phyloP scores from a whole-genome alignment of 2,329 filamentous ascomycete species.

The Microdochium trichocladiopsis region DNA sequence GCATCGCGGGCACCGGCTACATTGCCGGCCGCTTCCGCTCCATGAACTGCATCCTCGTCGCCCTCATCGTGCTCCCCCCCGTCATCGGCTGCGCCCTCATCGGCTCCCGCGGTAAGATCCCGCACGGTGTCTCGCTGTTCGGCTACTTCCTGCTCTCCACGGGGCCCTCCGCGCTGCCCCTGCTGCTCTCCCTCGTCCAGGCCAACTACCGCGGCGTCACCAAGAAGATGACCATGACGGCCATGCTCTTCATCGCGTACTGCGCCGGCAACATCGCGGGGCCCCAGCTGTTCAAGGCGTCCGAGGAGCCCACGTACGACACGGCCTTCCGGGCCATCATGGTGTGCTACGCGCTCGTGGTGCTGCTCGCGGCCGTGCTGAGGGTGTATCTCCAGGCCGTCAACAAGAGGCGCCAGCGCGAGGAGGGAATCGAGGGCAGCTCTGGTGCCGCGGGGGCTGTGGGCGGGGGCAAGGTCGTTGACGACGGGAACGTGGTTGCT shows the following conservation, averaged over 20 bases:
- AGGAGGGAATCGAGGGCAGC: conserved; percentile 38
- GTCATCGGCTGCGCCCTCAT: conserved; percentile 46
- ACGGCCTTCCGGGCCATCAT: conserved; percentile 49
- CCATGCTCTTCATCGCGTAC: conserved; percentile 47
- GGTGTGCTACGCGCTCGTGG: conserved; percentile 45
- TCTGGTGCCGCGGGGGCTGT: conserved; percentile 32
- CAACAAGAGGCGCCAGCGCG: conserved; percentile 32
- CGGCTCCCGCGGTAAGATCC: conserved; percentile 33
- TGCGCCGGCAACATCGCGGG: conserved; percentile 49
- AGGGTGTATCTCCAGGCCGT: conserved; percentile 38
- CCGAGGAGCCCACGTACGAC: conserved; percentile 42
- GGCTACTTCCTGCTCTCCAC: conserved; percentile 51
- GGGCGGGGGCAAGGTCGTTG: conserved; percentile 22
- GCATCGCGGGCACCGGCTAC: conserved; percentile 42
- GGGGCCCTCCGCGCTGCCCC: conserved; percentile 45
- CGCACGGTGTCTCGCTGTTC: conserved; percentile 39
- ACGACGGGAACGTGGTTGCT: conserved; percentile 16
- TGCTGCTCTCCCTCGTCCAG: conserved; percentile 47
- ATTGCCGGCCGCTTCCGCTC: conserved; percentile 43
- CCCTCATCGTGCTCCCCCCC: conserved; percentile 40
- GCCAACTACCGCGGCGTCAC: conserved; percentile 49
- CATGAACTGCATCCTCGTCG: conserved; percentile 43
- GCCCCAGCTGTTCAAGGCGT: conserved; percentile 44
- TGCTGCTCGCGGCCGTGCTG: conserved; percentile 33
- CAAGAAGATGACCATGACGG: conserved; percentile 54